Percentiles rank a stretch among this genome's conserved stretches.
phyloP scores from a whole-genome alignment of 768 basidiomycete genomes.

The Trametes villosa region DNA sequence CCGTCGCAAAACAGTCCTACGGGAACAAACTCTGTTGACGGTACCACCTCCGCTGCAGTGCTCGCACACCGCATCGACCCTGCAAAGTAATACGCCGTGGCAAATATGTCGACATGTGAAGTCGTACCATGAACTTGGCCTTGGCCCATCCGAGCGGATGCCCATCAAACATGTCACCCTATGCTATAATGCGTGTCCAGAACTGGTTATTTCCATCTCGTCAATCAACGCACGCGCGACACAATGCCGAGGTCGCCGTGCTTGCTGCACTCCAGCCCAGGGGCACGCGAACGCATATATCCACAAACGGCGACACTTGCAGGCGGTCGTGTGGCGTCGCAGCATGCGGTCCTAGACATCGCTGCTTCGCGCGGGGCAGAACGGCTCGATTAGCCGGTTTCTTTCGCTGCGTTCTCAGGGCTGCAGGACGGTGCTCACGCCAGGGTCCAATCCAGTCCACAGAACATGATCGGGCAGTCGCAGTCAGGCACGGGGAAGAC shows the following conservation, averaged over 20 bases:
- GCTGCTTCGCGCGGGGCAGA: background rate
- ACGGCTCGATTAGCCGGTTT: background rate
- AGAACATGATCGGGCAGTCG: slow-evolving; percentile 99
- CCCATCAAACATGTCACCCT: too few relatives aligned
- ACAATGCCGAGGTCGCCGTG: background rate
- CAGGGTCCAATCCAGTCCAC: slow-evolving; percentile 59
- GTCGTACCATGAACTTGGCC: too few relatives aligned
- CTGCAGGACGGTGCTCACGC: background rate
- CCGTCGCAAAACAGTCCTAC: too few relatives aligned
- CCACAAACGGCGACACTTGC: background rate
- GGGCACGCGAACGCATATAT: background rate
- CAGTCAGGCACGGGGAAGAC: slow-evolving; percentile 99
- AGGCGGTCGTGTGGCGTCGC: background rate
- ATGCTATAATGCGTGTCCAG: too few relatives aligned
- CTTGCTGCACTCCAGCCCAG: background rate
- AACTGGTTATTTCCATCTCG: too few relatives aligned
- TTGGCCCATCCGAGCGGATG: too few relatives aligned
- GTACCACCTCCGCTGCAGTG: too few relatives aligned
- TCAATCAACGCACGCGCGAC: too few relatives aligned
- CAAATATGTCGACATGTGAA: too few relatives aligned
- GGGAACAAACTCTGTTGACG: too few relatives aligned
- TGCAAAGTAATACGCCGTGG: too few relatives aligned
- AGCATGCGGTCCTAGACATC: background rate
- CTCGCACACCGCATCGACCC: too few relatives aligned
- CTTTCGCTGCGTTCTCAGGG: background rate